phyloP scores from a whole-genome alignment of 768 basidiomycete genomes.

The Hypholoma sublateritium region DNA sequence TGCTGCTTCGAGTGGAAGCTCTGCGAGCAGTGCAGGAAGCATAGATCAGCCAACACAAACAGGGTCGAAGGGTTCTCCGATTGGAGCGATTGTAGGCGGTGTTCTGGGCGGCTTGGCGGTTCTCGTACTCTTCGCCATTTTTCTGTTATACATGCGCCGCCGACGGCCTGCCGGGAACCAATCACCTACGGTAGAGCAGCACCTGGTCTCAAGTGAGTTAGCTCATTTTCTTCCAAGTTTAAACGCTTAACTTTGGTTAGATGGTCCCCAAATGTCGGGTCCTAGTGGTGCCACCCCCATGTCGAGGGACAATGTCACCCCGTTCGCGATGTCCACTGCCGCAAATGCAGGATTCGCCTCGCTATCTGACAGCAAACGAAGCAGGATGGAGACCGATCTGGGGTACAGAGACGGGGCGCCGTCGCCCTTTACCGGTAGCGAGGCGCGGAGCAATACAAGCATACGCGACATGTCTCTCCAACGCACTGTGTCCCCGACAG shows the following conservation, averaged over 20 bases:
- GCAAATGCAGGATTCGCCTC: neutral
- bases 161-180: neutral
- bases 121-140: neutral
- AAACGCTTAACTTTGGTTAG: too few species aligned
- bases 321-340: neutral
- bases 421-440: too few species aligned
- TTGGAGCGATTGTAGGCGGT: conserved; percentile 11
- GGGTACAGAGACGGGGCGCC: neutral
- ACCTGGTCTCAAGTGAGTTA: neutral
- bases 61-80: neutral
- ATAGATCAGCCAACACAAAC: neutral
- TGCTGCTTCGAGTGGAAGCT: too few species aligned
- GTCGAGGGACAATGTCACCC: neutral
- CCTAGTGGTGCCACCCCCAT: neutral
- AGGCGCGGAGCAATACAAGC: too few species aligned
- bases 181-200: neutral
- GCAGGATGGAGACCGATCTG: neutral
- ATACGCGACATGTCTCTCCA: too few species aligned
- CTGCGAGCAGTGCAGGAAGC: too few species aligned
- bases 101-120: neutral
- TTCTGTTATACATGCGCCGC: neutral
- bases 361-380: neutral
- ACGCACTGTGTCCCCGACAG: too few species aligned
- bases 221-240: too few species aligned
- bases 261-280: too few species aligned